phyloP scores from a whole-genome alignment of 139 green algal species.

The Chloropicon primus region DNA sequence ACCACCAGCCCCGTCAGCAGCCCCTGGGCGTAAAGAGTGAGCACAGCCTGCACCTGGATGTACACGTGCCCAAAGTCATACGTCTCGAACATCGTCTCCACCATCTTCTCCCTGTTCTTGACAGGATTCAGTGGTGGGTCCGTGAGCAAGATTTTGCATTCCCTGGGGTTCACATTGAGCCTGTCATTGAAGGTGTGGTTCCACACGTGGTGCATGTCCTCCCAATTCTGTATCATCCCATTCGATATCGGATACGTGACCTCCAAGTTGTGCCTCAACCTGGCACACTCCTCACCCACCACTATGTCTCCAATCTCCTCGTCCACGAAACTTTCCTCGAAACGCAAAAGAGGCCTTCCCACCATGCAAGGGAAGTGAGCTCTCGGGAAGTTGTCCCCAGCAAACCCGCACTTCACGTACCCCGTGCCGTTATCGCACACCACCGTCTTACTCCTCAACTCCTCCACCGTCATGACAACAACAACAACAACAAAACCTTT shows the following conservation, averaged over 20 bases:
- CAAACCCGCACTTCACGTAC: constrained; percentile 57
- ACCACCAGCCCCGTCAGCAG: constrained; percentile 66
- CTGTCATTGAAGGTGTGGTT: constrained; percentile 36
- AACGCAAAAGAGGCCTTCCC: constrained; percentile 17
- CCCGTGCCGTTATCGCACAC: constrained; percentile 57
- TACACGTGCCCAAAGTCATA: constrained; percentile 41
- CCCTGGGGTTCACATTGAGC: constrained; percentile 17
- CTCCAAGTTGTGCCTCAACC: constrained; percentile 34
- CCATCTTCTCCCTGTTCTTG: constrained; percentile 34
- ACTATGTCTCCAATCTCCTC: constrained; percentile 18
- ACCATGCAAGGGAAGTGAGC: constrained; percentile 45
- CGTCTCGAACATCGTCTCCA: constrained; percentile 61
- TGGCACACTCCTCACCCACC: constrained; percentile 33
- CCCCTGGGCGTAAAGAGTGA: constrained; percentile 66
- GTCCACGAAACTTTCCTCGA: constrained; percentile 11
- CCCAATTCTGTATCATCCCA: constrained; percentile 55
- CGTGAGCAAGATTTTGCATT: constrained; percentile 52
- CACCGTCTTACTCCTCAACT: constrained; percentile 24
- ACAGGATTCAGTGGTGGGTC: constrained; percentile 46
- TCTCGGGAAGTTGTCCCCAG: constrained; percentile 45
- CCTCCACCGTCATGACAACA: not conserved
- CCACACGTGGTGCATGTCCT: constrained; percentile 54
- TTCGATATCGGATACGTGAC: constrained; percentile 55
- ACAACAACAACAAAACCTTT: too few relatives aligned
- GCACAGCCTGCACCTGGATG: constrained; percentile 67